Base-by-base conservation (phyloP, 2,329 filamentous ascomycete genomes). In the Chaetomium globosum region DNA sequence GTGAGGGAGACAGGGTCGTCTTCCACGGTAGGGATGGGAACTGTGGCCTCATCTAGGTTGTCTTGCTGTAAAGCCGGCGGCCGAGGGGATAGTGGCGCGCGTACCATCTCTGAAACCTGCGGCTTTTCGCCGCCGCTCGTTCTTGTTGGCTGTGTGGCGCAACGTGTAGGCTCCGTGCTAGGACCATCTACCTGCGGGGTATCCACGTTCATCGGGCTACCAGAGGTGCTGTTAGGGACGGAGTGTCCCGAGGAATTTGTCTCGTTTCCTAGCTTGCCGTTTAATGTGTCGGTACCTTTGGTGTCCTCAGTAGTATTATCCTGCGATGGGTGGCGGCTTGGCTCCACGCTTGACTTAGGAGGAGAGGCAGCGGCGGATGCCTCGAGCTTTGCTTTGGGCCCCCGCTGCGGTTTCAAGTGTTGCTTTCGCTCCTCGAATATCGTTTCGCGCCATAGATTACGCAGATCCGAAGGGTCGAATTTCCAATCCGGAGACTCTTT, bases 371-470 rank as follows among this genome's bases (percentile, higher is more conserved):
- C 61, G 13, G 49, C 30, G 1, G 54, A 46, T 1, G 39, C 13
- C 16, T 23, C 53, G 8, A 28, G 59, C 66, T 76, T 76, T 21
- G 75, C 76, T 65, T 75, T 72, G 43, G 77, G 76, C 59, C 75
- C 79, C 36, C 78, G 77, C 19, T 75, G 73, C 48, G 80, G 75
- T 19, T 75, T 73, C 53, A 83, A 80, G 70, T 90, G 89, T 68
- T 86, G 79, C 8, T 79, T 73, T 64, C 91, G 85, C 21, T 94
- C 80, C 0, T 77, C 68, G 59, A 92, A 83, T 0, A 97, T 81
- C 48, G 89, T 81, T 0, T 85, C 75, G 33, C 92, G 87, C 51
- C 96, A 86, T 5, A 85, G 79, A 39, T 77, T 77, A 26, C 93
- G 87, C 72, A 94, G 84, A 9, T 82, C 74, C 0, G 83, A 81